Conservation (phyloP, 495 filamentous ascomycete genomes). For the Hypoxylon fuscum region DNA sequence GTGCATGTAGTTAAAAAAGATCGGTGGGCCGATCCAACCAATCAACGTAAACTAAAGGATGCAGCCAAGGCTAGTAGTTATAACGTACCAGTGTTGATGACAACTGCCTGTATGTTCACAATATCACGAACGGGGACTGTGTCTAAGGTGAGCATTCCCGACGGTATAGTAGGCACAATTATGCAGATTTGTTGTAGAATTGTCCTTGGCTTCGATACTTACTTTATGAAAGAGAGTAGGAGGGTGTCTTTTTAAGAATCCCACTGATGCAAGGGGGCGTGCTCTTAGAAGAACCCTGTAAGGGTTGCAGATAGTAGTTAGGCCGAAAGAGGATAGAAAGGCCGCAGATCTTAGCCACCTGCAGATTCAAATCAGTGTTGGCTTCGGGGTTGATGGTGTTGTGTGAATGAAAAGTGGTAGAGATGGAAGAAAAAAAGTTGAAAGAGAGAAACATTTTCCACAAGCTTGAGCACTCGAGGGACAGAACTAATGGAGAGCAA, state of each 20-base stretch:
- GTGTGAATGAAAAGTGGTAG: not conserved
- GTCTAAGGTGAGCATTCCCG: not conserved
- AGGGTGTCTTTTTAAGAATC: constrained; percentile 27
- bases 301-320: constrained; percentile 34
- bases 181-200: too few species aligned
- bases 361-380: constrained; percentile 37
- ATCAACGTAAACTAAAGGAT: too few species aligned
- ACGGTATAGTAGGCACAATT: too few species aligned
- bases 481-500: too few species aligned
- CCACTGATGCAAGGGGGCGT: constrained; percentile 8
- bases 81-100: too few species aligned
- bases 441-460: not conserved
- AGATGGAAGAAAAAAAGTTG: not conserved
- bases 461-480: constrained; percentile 15
- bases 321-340: constrained; percentile 28
- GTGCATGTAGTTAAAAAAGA: not conserved
- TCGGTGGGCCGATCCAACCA: not conserved
- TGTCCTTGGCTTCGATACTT: not conserved
- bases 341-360: constrained; percentile 38
- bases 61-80: too few species aligned
- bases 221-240: not conserved
- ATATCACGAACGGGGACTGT: too few species aligned
- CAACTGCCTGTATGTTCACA: too few species aligned
- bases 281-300: constrained; percentile 24
- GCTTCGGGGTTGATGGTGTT: constrained; percentile 9